These are phyloP conservation scores for Yamadazyma dendronema DNA, from an alignment of 1,139 yeast genomes.

Conservation along the genomic window DNA sequence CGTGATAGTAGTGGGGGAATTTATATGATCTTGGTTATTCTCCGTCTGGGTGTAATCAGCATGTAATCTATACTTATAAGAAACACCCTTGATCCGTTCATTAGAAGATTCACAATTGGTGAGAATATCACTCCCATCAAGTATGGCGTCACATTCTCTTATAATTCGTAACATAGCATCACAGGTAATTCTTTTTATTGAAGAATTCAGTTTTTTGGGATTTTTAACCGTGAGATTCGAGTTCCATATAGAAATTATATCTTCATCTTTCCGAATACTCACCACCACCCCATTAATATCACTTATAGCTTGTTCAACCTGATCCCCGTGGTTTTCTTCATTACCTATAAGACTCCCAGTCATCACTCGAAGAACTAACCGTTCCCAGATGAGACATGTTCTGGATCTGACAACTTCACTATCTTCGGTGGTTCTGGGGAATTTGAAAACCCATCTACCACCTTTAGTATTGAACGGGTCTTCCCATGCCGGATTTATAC, in stretches of 20 bases:
- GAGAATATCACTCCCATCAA: constrained; percentile 5
- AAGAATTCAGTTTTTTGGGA: constrained; percentile 25
- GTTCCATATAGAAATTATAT: constrained; percentile 55
- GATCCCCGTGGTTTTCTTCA: constrained; percentile 21
- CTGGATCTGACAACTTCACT: constrained; percentile 31
- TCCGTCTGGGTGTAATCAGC: constrained; percentile 5
- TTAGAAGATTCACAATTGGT: constrained; percentile 34
- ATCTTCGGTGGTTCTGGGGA: constrained; percentile 23
- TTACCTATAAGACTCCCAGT: constrained; percentile 37
- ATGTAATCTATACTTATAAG: constrained; percentile 45
- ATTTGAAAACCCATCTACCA: constrained; percentile 65
- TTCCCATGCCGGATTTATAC: constrained; percentile 71
- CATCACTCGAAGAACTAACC: constrained; percentile 43
- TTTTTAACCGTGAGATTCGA: constrained; percentile 35
- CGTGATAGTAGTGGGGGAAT: no score
- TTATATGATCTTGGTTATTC: not conserved
- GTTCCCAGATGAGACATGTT: constrained; percentile 51
- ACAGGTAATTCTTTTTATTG: constrained; percentile 49
- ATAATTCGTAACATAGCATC: constrained; percentile 47
- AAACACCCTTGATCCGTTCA: constrained; percentile 45
- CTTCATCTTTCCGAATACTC: constrained; percentile 51
- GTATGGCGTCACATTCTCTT: constrained; percentile 44
- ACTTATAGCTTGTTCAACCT: constrained; percentile 28
- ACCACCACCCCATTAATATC: constrained; percentile 55
- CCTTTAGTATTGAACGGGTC: constrained; percentile 63